phyloP scores from a whole-genome alignment of 2,329 filamentous ascomycete species.

The Malbranchea cinnamomea region DNA sequence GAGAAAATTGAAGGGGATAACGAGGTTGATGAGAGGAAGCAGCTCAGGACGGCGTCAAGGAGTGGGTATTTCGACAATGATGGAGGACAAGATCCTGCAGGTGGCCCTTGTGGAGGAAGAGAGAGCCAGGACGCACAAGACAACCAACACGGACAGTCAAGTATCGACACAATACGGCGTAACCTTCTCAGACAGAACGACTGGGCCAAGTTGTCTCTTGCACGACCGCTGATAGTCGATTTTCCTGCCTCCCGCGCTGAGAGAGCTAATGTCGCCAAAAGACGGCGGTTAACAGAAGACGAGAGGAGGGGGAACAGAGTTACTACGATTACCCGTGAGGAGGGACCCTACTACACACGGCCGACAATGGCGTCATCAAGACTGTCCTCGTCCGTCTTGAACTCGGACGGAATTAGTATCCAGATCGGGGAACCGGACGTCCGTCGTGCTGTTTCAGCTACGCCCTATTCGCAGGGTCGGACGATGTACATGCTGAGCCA shows the following conservation, averaged over 20 bases:
- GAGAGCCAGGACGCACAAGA: too few relatives aligned
- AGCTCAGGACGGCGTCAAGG: too few relatives aligned
- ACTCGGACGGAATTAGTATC: constrained; percentile 11
- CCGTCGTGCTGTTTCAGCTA: background rate
- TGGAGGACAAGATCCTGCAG: too few relatives aligned
- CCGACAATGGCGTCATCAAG: too few relatives aligned
- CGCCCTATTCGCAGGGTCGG: constrained; percentile 9
- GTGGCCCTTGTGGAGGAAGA: too few relatives aligned
- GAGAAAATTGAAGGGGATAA: too few relatives aligned
- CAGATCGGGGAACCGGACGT: constrained; percentile 7
- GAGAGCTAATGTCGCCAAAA: constrained; percentile 16
- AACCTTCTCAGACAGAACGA: constrained; percentile 21
- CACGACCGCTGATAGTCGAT: constrained; percentile 21
- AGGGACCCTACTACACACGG: too few relatives aligned
- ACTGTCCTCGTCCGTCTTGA: constrained; percentile 1
- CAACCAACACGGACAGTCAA: constrained; percentile 1
- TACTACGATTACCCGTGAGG: too few relatives aligned
- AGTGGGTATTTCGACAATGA: too few relatives aligned
- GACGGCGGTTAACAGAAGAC: constrained; percentile 20
- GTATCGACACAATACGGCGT: constrained; percentile 14
- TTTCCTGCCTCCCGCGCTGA: too few relatives aligned
- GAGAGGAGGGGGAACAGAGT: too few relatives aligned
- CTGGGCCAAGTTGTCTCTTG: constrained; percentile 22
- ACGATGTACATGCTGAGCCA: constrained; percentile 6
- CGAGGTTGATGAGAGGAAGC: too few relatives aligned